Conservation (phyloP, 2,329 filamentous ascomycete species). For the Huntiella moniliformis region DNA sequence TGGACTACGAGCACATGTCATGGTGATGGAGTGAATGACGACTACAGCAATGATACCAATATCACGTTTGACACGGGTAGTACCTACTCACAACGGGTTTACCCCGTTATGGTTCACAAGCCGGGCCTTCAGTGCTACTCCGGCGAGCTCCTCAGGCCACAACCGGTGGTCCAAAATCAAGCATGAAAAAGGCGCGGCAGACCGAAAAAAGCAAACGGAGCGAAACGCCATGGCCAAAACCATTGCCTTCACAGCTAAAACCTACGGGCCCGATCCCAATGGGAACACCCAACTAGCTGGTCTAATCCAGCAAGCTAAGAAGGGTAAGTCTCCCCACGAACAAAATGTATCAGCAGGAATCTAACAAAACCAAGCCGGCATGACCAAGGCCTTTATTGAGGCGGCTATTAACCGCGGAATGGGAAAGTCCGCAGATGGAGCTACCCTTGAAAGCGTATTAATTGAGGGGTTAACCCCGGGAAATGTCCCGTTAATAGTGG, state of each 20-base stretch:
- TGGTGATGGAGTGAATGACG: too few species aligned
- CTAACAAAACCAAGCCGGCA: conserved; percentile 32
- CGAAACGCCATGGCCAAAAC: conserved; percentile 51
- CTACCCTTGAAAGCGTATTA: conserved; percentile 55
- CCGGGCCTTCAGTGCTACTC: conserved; percentile 3
- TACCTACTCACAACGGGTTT: too few species aligned
- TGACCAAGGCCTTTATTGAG: conserved; percentile 74
- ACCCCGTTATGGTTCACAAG: too few species aligned
- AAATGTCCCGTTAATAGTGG: conserved; percentile 61
- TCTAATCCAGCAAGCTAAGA: conserved; percentile 60
- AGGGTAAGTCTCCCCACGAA: conserved; percentile 27
- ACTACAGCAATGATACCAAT: too few species aligned
- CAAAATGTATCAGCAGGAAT: conserved; percentile 12
- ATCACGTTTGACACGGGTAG: too few species aligned
- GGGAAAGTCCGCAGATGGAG: conserved; percentile 57
- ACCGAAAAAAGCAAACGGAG: conserved; percentile 57
- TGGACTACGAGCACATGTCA: too few species aligned
- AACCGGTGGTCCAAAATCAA: conserved; percentile 94
- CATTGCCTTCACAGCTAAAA: conserved; percentile 56
- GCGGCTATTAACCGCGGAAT: conserved; percentile 74
- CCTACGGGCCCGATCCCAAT: conserved; percentile 24
- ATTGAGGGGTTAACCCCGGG: conserved; percentile 68
- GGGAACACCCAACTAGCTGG: conserved; percentile 59
- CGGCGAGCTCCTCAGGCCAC: conserved; percentile 47
- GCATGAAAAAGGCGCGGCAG: conserved; percentile 80